phyloP scores from a whole-genome alignment of 768 basidiomycete genomes.

The Pluteus cervinus region DNA sequence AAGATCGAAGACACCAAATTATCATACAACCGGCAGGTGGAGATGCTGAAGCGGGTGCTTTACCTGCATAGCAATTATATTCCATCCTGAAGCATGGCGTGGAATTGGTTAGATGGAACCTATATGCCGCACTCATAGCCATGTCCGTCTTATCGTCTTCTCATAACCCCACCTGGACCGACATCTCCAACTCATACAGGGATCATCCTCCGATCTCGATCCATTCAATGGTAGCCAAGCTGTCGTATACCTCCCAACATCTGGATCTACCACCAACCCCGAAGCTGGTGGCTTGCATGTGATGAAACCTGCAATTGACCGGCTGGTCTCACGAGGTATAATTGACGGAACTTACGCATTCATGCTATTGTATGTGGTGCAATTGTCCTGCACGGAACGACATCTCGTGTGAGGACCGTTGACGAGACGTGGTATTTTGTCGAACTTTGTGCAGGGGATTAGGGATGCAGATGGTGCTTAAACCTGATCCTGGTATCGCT shows the following conservation, averaged over 20 bases:
- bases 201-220: slow-evolving; percentile 15
- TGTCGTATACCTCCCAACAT: too few species aligned
- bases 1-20: slow-evolving; percentile 68
- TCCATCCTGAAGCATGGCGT: slow-evolving; percentile 71
- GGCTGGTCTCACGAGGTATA: slow-evolving; percentile 78
- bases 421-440: slow-evolving; percentile 70
- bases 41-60: slow-evolving; percentile 54
- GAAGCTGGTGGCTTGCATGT: slow-evolving; percentile 59
- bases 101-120: slow-evolving; percentile 86
- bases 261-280: slow-evolving; percentile 34
- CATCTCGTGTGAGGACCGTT: slow-evolving; percentile 54
- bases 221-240: slow-evolving; percentile 15
- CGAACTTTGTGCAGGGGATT: slow-evolving; percentile 76
- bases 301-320: slow-evolving; percentile 65
- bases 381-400: slow-evolving; percentile 65
- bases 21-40: slow-evolving; percentile 61
- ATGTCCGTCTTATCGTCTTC: slow-evolving; percentile 69
- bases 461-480: slow-evolving; percentile 75
- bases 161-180: too few species aligned
- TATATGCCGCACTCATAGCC: slow-evolving; percentile 93
- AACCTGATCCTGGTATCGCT: slow-evolving; percentile 81
- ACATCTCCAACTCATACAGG: too few species aligned
- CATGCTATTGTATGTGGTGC: slow-evolving; percentile 79
- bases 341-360: slow-evolving; percentile 94
- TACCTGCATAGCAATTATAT: slow-evolving; percentile 78